Percentiles rank a stretch among this genome's conserved stretches.
These are phyloP conservation scores for Oryza glumipatula DNA, from an alignment of 176 grass and related monocot genomes.

Conservation along the genomic window DNA sequence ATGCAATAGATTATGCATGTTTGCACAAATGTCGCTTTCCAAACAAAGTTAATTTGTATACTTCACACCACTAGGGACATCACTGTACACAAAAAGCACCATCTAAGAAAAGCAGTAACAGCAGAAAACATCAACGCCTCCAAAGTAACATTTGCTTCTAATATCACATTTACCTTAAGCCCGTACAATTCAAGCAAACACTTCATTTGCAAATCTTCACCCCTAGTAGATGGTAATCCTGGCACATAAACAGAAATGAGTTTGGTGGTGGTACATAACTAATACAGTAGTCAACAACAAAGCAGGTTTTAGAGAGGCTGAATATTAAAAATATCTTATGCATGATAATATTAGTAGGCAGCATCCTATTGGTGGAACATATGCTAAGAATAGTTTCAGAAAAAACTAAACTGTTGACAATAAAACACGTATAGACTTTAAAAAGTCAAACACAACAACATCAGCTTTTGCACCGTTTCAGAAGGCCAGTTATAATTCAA, in stretches of 20 bases:
- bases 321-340: constrained; percentile 1
- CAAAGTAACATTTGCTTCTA: constrained; percentile 36
- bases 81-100: background rate
- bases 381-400: background rate
- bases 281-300: background rate
- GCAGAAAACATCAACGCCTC: constrained; percentile 14
- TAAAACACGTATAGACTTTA: background rate
- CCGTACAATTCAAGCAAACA: constrained; percentile 99
- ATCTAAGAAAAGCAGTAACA: background rate
- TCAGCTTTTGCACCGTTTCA: background rate
- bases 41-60: background rate
- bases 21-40: background rate
- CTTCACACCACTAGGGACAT: background rate
- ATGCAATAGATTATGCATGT: background rate
- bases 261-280: background rate
- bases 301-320: background rate
- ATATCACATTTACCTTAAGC: constrained; percentile 72
- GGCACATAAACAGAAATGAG: constrained; percentile 38
- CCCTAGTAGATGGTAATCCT: constrained; percentile 83
- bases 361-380: background rate
- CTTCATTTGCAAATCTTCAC: constrained; percentile 98
- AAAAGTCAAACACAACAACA: constrained; percentile 18
- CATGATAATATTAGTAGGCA: constrained; percentile 6
- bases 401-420: background rate
- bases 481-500: constrained; percentile 9